phyloP scores from a whole-genome alignment of 2,329 filamentous ascomycete species.

The Xylariaceae sp. region DNA sequence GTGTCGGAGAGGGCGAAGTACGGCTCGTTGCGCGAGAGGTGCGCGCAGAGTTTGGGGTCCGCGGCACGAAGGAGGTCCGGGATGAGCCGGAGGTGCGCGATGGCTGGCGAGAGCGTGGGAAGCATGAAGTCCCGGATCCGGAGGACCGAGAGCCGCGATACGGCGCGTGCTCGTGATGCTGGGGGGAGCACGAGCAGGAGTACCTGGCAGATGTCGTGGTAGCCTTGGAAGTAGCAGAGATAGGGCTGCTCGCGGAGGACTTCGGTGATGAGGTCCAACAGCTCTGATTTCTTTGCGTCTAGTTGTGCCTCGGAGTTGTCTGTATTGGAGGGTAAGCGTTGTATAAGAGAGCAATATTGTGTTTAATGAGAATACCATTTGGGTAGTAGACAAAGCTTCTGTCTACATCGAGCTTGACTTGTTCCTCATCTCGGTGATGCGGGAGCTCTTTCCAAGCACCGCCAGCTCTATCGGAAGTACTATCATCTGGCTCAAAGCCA shows the following conservation, averaged over 20 bases:
- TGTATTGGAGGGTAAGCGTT: slow-evolving; percentile 29
- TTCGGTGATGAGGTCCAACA: slow-evolving; percentile 75
- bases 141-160: slow-evolving; percentile 79
- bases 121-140: slow-evolving; percentile 98
- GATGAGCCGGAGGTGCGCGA: slow-evolving; percentile 81
- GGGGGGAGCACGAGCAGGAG: slow-evolving; percentile 78
- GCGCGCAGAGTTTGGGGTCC: slow-evolving; percentile 67
- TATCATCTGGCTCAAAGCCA: slow-evolving; percentile 28
- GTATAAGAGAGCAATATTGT: not conserved
- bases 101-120: slow-evolving; percentile 73
- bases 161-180: slow-evolving; percentile 54
- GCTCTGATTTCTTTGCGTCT: slow-evolving; percentile 65
- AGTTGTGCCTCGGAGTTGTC: slow-evolving; percentile 68
- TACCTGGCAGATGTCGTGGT: slow-evolving; percentile 97
- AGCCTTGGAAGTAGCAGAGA: slow-evolving; percentile 96
- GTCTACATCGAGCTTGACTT: slow-evolving; percentile 89
- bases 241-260: slow-evolving; percentile 77
- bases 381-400: slow-evolving; percentile 98
- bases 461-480: slow-evolving; percentile 18
- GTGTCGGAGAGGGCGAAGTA: slow-evolving; percentile 94
- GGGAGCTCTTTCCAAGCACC: slow-evolving; percentile 60
- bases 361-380: slow-evolving; percentile 51
- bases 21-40: slow-evolving; percentile 75
- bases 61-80: slow-evolving; percentile 72
- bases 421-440: slow-evolving; percentile 80